Percentiles rank a stretch among this genome's conserved stretches.
Conservation (phyloP, 306 rosid species). For the Rosa multiflora region DNA sequence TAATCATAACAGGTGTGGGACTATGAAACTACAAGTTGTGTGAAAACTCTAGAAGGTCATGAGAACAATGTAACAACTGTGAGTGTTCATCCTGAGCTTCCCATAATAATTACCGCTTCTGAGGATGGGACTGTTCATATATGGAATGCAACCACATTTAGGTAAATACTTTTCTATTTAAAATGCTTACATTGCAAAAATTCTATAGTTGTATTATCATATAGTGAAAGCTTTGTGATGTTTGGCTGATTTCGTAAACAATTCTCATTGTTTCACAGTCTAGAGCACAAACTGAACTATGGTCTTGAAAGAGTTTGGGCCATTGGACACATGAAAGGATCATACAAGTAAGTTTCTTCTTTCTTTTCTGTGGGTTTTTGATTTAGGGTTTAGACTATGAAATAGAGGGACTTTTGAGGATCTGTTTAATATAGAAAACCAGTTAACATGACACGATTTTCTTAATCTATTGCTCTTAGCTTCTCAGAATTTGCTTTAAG, state of each 20-base stretch:
- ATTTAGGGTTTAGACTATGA: neutral
- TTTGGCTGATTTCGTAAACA: neutral
- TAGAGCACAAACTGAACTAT: constrained; percentile 36
- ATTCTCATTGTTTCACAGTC: constrained; percentile 35
- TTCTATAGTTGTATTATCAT: neutral
- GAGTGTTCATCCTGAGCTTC: constrained; percentile 51
- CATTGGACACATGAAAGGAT: constrained; percentile 49
- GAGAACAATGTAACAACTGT: constrained; percentile 46
- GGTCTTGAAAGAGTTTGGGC: constrained; percentile 67
- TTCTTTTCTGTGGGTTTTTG: neutral
- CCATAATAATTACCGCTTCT: constrained; percentile 51
- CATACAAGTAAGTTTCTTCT: constrained; percentile 34
- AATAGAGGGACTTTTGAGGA: neutral
- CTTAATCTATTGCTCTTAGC: neutral
- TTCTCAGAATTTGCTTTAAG: neutral
- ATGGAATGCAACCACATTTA: constrained; percentile 44
- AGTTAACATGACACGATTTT: neutral
- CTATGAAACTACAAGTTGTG: constrained; percentile 32
- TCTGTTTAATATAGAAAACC: neutral
- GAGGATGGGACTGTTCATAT: constrained; percentile 51
- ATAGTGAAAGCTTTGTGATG: neutral
- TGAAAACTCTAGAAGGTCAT: constrained; percentile 59
- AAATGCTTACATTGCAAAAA: neutral
- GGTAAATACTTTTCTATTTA: constrained; percentile 21
- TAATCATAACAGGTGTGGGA: constrained; percentile 48